Base-by-base conservation (phyloP, 2,329 filamentous ascomycete species). In the Blastomyces parvus region DNA sequence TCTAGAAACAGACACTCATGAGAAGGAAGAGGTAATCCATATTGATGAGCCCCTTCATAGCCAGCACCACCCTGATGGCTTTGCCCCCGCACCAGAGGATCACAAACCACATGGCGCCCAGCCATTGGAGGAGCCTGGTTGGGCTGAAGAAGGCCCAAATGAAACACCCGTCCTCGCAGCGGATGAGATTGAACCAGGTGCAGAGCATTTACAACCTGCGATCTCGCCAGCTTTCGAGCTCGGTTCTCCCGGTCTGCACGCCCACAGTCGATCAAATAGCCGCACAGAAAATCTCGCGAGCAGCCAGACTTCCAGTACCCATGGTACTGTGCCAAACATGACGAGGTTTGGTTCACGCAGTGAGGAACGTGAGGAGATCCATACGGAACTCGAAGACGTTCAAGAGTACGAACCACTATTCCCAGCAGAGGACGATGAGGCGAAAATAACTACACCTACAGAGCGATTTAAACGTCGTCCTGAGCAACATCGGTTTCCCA, bases 321-420 rank as follows among this genome's bases (percentile, higher is more conserved):
- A 87, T 72, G 85, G 82, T 66, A 80, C 78, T 56, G 77, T 82
- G 7, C 79, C 82, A 19, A 77, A 78, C 62, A 71, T 83, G 57
- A 75, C 79, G 61, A 87, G 74, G 73, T 87, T 74, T 77, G 78
- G 71, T 77, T 85, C 81, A 19, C 80, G 80, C 48, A 77, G 78
- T 25, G 81, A 83, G 36, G 79, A 81, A 38, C 70, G 71, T 58
- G 82, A 85, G 57, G 79, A 81, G 27, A 73, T 78, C 56, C 44
- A 82, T 53, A 91, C 88, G 3, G 90, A 89, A 5, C 79, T 96
- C 9, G 91, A 95, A 69, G 88, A 96, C 70, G 89, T 96, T 5
- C 88, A 92, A 70, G 92, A 97, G 74, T 97, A 97, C 71, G 93
- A 97, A 74, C 94, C 94, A 1, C 79, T 99, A 3, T 99, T 99